Evolutionary conservation across 345 rosid species (phyloP), one percentile per base, ranked within the genome.

Genomic region (Syzygium aqueum): DNA sequence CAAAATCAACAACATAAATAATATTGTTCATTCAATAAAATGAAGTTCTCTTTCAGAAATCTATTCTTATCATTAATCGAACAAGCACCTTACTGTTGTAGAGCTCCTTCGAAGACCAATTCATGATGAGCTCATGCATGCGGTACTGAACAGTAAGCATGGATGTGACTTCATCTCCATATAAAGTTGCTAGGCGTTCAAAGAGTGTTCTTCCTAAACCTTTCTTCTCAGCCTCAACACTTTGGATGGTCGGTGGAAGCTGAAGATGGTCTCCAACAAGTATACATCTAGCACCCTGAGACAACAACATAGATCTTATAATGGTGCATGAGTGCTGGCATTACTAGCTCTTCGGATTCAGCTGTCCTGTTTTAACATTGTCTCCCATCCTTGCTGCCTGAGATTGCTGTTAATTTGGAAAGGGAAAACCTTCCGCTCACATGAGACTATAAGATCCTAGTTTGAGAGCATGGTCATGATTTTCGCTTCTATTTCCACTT

Each of bases 131-230:
- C 92, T 97, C 98, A 89, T 95, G 97, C 99, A 97, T 97, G 87
- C 99, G 98, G 86, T 97, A 97, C 92, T 96, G 99, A 53, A 97
- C 97, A 77, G 96, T 95, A 77, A 97, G 99, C 99, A 97, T 94
- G 51, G 97, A 92, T 73, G 93, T 96, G 63, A 95, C 90, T 92
- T 94, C 96, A 89, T 94, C 96, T 73, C 98, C 98, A 85, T 95
- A 95, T 83, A 95, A 91, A 85, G 95, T 95, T 11, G 97, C 94
- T 33, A 97, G 91, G 85, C 99, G 97, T 88, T 97, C 99, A 91
- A 97, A 97, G 84, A 97, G 99, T 65, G 99, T 97, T 90, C 92
- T 91, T 90, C 99, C 99, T 83, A 97, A 89, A 37, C 99, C 99
- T 90, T 95, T 95, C 93, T 91, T 95, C 92, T 96, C 99, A 86